Percentiles rank a stretch among this genome's conserved stretches.
Conservation (phyloP, 108 stramenopile genomes). For the Nitzschia sp. region DNA sequence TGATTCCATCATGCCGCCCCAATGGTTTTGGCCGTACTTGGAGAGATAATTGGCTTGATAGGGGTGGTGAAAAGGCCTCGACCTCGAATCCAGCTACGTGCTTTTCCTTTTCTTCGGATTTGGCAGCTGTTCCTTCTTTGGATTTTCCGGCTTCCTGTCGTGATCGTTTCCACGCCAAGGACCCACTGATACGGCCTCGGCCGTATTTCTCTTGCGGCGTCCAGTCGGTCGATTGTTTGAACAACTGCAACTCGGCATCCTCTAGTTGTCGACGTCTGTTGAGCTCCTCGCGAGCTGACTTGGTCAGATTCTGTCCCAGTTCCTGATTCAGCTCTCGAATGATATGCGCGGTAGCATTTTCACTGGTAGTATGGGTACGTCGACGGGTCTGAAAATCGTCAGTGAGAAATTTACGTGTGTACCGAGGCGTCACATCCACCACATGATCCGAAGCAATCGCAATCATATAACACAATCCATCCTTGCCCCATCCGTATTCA, state of each 20-base stretch:
- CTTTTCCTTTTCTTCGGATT: neutral
- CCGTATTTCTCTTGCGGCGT: conserved; percentile 39
- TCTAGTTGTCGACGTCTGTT: conserved; percentile 24
- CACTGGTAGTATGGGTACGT: conserved; percentile 44
- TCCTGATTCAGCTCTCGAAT: conserved; percentile 44
- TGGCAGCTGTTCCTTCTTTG: conserved; percentile 14
- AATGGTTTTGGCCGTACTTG: conserved; percentile 27
- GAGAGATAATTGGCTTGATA: conserved; percentile 22
- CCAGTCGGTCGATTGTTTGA: conserved; percentile 43
- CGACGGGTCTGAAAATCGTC: conserved; percentile 69
- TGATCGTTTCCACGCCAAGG: conserved; percentile 66
- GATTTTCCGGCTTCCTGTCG: conserved; percentile 60
- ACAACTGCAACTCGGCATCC: conserved; percentile 19
- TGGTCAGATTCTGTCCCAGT: conserved; percentile 13
- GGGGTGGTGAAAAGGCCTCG: conserved; percentile 54
- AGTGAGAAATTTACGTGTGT: conserved; percentile 70
- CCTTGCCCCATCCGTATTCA: conserved; percentile 97
- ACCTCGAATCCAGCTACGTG: conserved; percentile 47
- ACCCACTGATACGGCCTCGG: conserved; percentile 66
- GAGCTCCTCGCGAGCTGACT: conserved; percentile 27
- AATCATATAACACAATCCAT: conserved; percentile 78
- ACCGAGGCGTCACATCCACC: conserved; percentile 91
- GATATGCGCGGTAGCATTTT: conserved; percentile 27
- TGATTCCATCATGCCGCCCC: conserved; percentile 33
- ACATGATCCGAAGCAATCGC: conserved; percentile 64